Percentiles rank a stretch among this genome's conserved stretches.
Conservation (phyloP, 345 rosid genomes). For the Salix arbutifolia region DNA sequence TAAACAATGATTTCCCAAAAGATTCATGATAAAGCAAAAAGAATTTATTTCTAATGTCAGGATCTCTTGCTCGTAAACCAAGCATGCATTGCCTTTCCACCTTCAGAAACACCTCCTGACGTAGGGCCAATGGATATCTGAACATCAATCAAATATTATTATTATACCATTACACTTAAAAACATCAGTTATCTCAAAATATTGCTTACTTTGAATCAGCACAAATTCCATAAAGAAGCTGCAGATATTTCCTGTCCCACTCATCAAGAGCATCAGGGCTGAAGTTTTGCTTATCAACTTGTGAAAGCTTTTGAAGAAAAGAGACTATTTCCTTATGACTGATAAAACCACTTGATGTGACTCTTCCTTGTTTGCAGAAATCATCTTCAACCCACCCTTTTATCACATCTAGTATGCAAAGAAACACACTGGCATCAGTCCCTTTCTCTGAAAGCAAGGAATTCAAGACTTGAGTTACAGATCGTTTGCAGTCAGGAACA, state of each 20-base stretch:
- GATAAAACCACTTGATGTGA: conserved; percentile 51
- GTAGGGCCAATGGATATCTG: conserved; percentile 62
- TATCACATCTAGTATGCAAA: conserved; percentile 79
- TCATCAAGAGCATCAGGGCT: conserved; percentile 61
- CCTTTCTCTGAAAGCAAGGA: conserved; percentile 84
- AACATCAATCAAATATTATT: conserved; percentile 25
- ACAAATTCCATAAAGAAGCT: conserved; percentile 85
- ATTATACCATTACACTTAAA: conserved; percentile 5
- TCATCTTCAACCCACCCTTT: conserved; percentile 93
- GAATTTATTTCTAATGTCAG: conserved; percentile 81
- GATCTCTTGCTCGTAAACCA: conserved; percentile 93
- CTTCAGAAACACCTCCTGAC: conserved; percentile 92
- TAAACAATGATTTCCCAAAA: conserved; percentile 64
- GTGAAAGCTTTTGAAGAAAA: conserved; percentile 84
- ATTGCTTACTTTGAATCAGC: conserved; percentile 73
- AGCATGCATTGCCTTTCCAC: conserved; percentile 97
- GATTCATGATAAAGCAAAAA: conserved; percentile 83
- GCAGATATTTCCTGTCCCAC: conserved; percentile 94
- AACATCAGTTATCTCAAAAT: conserved; percentile 13
- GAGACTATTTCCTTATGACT: conserved; percentile 72
- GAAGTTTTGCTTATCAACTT: conserved; percentile 81
- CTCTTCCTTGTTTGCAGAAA: conserved; percentile 57
- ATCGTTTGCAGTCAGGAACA: conserved; percentile 79
- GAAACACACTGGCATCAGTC: conserved; percentile 85
- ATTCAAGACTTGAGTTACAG: conserved; percentile 70